Evolutionary conservation across 805 yeast species (phyloP), one percentile per base, ranked within the genome.

Genomic region (Saturnispora kantuleensis): DNA sequence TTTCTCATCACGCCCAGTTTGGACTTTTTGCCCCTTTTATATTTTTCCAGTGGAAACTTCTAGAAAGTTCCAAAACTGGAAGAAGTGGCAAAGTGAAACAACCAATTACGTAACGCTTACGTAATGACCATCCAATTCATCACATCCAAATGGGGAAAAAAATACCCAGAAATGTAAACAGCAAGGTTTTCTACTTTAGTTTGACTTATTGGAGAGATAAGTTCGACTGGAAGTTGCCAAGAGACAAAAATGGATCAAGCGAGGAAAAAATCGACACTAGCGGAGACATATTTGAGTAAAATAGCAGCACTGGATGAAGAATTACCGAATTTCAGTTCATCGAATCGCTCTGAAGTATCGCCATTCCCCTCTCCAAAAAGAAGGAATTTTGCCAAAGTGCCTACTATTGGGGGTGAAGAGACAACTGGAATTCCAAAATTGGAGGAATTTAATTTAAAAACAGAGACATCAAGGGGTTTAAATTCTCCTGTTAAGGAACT

Each of bases 401-500:
- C 34, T 6, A 21, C 26, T 21, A 21, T 21, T 6, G 26, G 26
- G 26, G 26, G 26, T 21, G 8, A 6, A 4, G 26, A 21, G 3
- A 39, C 44, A 33, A 4, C 28, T 15, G 32, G 17, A 16, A 8
- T 11, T 42, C 42, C 16, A 10, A 17, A 13, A 10, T 13, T 9
- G 44, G 45, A n/a, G 28, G 34, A n/a, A 12, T 39, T 37, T 10
- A 44, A 41, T n/a, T 34, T 43, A 13, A 37, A 38, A 29, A 38
- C 34, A 3, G 7, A 43, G 1, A 45, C 34, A 11, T 17, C 30
- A 5, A 31, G 41, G 16, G 29, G 39, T n/a, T 46, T 49, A 11
- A 51, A 47, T 2, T 58, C 64, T 0, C 63, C 68, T 2, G 66
- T 65, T 3, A 60, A 60, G 37, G 54, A 59, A 33, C 45, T 64